Evolutionary conservation across 139 green algal species (phyloP).

Genomic region (Tetratostichococcus sp.): DNA sequence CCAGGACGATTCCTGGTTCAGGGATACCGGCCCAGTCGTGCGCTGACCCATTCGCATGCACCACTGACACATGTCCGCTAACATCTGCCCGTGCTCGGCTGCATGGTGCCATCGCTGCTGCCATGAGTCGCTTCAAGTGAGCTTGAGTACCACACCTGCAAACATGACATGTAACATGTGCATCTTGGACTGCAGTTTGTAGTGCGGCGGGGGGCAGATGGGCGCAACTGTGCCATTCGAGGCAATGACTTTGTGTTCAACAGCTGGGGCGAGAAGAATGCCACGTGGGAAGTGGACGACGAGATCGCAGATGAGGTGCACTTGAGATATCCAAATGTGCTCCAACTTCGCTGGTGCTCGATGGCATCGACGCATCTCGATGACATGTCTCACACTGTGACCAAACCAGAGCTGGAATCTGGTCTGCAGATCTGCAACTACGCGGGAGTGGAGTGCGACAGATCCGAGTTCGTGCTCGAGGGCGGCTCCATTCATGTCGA

Average conservation of each 20-base stretch:
- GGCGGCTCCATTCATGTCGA: slow-evolving; percentile 62
- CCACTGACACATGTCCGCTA: no score
- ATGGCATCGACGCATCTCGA: no score
- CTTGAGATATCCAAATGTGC: no score
- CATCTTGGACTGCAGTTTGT: slow-evolving; percentile 20
- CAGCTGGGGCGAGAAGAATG: slow-evolving; percentile 43
- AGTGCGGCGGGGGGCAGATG: neutral
- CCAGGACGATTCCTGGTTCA: slow-evolving; percentile 47
- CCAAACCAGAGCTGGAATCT: no score
- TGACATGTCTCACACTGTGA: no score
- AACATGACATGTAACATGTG: neutral
- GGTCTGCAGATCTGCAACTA: slow-evolving; percentile 10
- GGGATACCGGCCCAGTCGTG: slow-evolving; percentile 41
- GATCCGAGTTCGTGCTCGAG: slow-evolving; percentile 52
- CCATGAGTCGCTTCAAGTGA: no score
- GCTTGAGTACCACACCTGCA: no score
- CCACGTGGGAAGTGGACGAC: slow-evolving; percentile 3
- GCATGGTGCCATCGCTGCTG: no score
- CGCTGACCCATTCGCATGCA: no score
- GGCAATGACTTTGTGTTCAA: slow-evolving; percentile 61
- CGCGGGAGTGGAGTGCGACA: slow-evolving; percentile 21
- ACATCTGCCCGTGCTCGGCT: no score
- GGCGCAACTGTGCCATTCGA: slow-evolving; percentile 3
- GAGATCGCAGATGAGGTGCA: neutral
- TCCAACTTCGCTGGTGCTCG: no score